These are phyloP conservation scores for Lyophyllum decastes DNA, from an alignment of 768 basidiomycete genomes.

Conservation along the genomic window DNA sequence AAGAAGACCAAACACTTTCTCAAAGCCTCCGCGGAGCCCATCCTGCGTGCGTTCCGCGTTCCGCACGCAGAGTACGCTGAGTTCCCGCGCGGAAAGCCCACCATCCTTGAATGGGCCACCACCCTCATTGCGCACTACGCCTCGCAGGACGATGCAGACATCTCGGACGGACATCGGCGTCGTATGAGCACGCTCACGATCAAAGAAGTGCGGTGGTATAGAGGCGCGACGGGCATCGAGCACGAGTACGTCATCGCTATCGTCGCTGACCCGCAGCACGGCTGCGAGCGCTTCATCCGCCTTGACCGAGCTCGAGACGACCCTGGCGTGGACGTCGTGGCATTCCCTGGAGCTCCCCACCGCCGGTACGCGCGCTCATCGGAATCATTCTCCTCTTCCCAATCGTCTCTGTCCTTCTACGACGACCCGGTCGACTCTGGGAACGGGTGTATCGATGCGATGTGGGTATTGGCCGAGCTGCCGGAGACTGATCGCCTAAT, in stretches of 20 bases:
- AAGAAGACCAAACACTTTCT: conserved; percentile 10
- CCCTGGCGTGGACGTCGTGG: background rate
- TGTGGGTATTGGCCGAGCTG: conserved; percentile 13
- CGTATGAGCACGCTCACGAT: conserved; percentile 11
- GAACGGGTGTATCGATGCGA: conserved; percentile 2
- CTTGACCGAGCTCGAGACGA: conserved; percentile 13
- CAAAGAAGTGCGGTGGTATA: conserved; percentile 16
- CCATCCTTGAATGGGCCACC: conserved; percentile 11
- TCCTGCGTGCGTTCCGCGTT: conserved; percentile 11
- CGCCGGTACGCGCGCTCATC: conserved; percentile 1
- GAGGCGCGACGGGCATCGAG: conserved; percentile 2
- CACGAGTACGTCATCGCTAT: conserved; percentile 17
- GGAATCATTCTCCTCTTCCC: conserved; percentile 7
- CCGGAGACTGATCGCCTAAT: conserved; percentile 9
- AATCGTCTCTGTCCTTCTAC: conserved; percentile 10
- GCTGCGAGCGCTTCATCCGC: conserved; percentile 10
- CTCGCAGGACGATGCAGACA: conserved; percentile 4
- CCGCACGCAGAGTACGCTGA: conserved; percentile 4
- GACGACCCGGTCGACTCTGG: background rate
- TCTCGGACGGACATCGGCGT: conserved; percentile 6
- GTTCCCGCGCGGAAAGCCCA: conserved; percentile 15
- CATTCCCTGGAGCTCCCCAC: background rate
- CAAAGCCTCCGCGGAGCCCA: conserved; percentile 11
- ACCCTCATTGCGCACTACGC: conserved; percentile 13
- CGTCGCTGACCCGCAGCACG: conserved; percentile 13